Conservation (phyloP, 2,329 filamentous ascomycete species). For the Penicillium sp. region DNA sequence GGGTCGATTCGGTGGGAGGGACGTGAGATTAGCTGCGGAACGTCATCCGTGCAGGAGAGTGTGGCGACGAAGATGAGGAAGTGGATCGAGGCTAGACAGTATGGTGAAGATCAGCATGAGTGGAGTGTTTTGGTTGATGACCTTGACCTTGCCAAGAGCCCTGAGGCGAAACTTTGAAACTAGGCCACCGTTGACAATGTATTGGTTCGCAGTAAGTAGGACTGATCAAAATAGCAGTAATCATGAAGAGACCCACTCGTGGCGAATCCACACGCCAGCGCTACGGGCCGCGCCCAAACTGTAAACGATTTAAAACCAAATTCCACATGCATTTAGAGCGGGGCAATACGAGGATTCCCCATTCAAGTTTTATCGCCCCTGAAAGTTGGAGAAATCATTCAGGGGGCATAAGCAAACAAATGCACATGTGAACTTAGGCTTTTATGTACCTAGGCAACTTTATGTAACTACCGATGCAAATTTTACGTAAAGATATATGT, state of each 20-base stretch:
- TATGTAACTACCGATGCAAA: too few species aligned
- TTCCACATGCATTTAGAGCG: neutral
- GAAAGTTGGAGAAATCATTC: neutral
- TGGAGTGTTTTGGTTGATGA: neutral
- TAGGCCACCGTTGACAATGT: neutral
- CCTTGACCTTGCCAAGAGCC: neutral
- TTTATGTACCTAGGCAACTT: too few species aligned
- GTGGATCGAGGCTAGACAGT: neutral
- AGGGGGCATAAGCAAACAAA: too few species aligned
- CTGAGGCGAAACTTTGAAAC: neutral
- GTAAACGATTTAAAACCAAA: neutral
- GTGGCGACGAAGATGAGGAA: neutral
- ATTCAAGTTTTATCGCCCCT: neutral
- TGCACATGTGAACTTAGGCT: too few species aligned
- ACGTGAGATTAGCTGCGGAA: neutral
- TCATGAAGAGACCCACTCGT: neutral
- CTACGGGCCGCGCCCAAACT: neutral
- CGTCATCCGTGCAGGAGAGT: neutral
- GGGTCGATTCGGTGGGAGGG: neutral
- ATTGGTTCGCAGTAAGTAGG: neutral
- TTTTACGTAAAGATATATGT: neutral
- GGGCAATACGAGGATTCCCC: neutral
- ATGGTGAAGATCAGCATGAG: neutral
- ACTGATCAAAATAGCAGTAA: neutral
- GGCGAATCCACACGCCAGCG: neutral